Evolutionary conservation across 1,284 basidiomycete genomes (phyloP), one percentile per base, ranked within the genome.

Genomic region (Erythrobasidium hasegawianum): DNA sequence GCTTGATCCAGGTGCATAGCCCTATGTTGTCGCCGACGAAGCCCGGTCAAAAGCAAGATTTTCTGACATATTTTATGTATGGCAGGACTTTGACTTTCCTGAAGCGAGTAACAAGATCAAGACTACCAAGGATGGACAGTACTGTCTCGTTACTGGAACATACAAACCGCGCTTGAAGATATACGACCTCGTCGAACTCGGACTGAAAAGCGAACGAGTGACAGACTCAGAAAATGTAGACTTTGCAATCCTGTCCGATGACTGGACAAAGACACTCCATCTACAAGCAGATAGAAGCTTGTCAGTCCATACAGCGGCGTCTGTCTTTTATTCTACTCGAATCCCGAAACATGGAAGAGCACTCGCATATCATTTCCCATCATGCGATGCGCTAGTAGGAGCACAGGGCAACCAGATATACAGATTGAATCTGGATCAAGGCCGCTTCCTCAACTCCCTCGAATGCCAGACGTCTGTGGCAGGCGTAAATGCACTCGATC

Each of bases 201-300:
- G 90, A 3, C 82, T 92, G 70, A 98, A 99, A 79, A 97, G 97
- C 77, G 93, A 97, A 80, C 83, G 96, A 55, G 93, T 97, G 75
- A 89, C 92, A 0, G 93, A 98, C 75, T 86, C 89, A 7, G 95
- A 98, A 81, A 98, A 97, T 77, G 88, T 98, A 70, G 96, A 99
- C 77, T 98, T 99, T 80, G 83, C 88, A 81, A 88, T 94, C 75
- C 83, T 99, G 10, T 97, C 94, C 0, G 88, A 92, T 76, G 96
- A 99, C 81, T 99, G 96, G 96, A 98, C 95, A 14, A 98, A 99
- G 79, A 88, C 89, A n/a, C 83, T 97, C 67, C 94, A 96, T 75
- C 83, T 99, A 0, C 96, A 98, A 83, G 87, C 88, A 56, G 94
- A 98, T 79, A 86, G 96, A 18, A 90, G 90, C 5, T 78, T 98